Base-by-base conservation (phyloP, 805 yeast genomes). In the Sugiyamaella qingdaonensis region DNA sequence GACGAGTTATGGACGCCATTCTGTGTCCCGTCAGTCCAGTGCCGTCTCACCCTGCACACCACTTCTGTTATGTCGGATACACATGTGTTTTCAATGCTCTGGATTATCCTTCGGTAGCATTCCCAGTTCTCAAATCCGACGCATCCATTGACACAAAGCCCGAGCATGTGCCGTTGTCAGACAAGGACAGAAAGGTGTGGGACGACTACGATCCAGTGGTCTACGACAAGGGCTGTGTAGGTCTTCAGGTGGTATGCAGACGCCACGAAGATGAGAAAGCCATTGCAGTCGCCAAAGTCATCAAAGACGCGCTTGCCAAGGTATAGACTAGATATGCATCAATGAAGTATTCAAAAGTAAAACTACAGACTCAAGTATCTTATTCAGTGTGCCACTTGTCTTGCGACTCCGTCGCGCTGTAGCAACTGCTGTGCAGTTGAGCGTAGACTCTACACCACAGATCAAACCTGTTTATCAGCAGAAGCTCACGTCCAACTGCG, bases 201-300 rank as follows among this genome's bases (percentile, higher is more conserved):
- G 59, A 54, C 19, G 53, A 72, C 36, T 81, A 80, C 66, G 71
- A 78, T 51, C 75, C 81, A 5, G 77, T 75, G 51, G 67, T 72
- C 43, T 69, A 66, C 50, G 70, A 73, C 53, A 80, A 79, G 2
- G 80, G 79, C 60, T 85, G 86, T 0, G 80, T 82, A 2, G 72
- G 77, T 2, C 58, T 82, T 10, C 88, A 84, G 62, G 57, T 84
- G 21, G 75, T 80, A 14, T 76, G 83, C 32, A 72, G 78, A 51
- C 72, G 83, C 51, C 78, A 75, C 54, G 77, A 81, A 54, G 89
- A 84, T 61, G 88, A 84, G 61, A 77, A 78, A 61, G 75, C 76
- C 2, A 63, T 81, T 31, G 73, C 52, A 29, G 61, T 77, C 56
- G 58, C 58, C 11, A 54, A 49, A 67, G 53, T 54, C 8, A 48